These are phyloP conservation scores for Fusarium stilboides DNA, from an alignment of 2,329 filamentous ascomycete genomes.

Conservation along the genomic window DNA sequence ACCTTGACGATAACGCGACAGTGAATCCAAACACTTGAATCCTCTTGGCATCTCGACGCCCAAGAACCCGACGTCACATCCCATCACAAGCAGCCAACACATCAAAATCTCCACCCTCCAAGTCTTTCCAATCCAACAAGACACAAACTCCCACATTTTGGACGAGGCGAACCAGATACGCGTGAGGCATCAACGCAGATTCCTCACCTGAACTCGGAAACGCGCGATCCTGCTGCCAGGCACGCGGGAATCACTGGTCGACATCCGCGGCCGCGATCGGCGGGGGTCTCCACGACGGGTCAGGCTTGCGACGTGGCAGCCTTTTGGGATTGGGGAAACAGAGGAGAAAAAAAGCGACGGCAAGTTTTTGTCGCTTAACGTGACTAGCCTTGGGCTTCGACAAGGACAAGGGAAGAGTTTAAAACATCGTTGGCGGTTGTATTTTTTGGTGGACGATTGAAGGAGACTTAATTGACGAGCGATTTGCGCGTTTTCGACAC, in stretches of 20 bases:
- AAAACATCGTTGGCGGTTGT: neutral
- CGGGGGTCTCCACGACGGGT: constrained; percentile 14
- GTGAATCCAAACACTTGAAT: neutral
- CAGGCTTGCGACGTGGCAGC: constrained; percentile 45
- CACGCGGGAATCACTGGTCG: constrained; percentile 38
- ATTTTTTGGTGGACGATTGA: neutral
- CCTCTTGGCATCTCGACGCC: constrained; percentile 28
- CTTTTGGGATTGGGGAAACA: constrained; percentile 2
- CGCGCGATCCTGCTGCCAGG: constrained; percentile 20
- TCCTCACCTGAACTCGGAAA: constrained; percentile 2
- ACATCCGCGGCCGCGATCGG: constrained; percentile 32
- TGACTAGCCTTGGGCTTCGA: neutral
- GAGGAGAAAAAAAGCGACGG: constrained; percentile 11
- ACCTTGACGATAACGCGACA: constrained; percentile 4
- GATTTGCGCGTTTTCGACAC: neutral
- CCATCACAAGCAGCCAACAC: constrained; percentile 14
- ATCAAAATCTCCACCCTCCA: constrained; percentile 35
- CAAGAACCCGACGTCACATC: constrained; percentile 25
- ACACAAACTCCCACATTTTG: constrained; percentile 3
- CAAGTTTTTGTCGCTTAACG: neutral
- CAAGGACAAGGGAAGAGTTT: neutral
- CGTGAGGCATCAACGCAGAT: constrained; percentile 38
- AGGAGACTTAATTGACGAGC: neutral
- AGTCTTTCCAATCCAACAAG: constrained; percentile 20
- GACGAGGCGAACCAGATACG: constrained; percentile 9